Base-by-base conservation (phyloP, 129 eudicot genomes). In the Flaveria robusta region DNA sequence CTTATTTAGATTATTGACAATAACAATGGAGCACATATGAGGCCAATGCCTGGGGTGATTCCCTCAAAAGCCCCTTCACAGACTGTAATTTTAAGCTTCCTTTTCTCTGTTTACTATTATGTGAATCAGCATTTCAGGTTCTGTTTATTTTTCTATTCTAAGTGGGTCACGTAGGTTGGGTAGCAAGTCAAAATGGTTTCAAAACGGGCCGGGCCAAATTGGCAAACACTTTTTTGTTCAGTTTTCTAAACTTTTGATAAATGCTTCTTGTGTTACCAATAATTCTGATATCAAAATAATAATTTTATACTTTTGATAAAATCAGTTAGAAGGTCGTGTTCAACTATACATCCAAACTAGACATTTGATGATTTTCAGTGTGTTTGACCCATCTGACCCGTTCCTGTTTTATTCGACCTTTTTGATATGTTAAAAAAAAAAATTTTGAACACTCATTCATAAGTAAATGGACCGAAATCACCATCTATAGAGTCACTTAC, bases 1-100 rank as follows among this genome's bases (percentile, higher is more conserved):
- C 18, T 51, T 73, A 45, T 79, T 85, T 86, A 92, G 98, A 76
- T 93, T 76, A 93, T 93, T 59, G 90, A 86, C 67, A 83, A 90
- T 78, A 92, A 90, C 54, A 88, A 73, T 60, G 97, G 96, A 72
- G 77, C 81, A 65, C 92, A 76, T 47, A 85, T 93, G 88, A 85
- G 91, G 79, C 96, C 95, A 34, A 86, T 86, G 96, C 96, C 94
- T 27, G 98, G 96, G 47, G 54, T 86, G 66, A 2, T 84, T 49
- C 63, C 77, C 68, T 7, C 80, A 13, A 86, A 77, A 81, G 56
- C 81, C 62, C 75, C 77, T 64, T 86, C 71, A 66, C 67, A 78
- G 65, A 23, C 60, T 77, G 93, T 88, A 83, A 72, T 63, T 39
- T 66, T 9, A 27, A 10, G 3, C 72, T 46, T 22, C 78, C 27